phyloP scores from a whole-genome alignment of 2,329 filamentous ascomycete genomes.

The Lachnellula cervina region DNA sequence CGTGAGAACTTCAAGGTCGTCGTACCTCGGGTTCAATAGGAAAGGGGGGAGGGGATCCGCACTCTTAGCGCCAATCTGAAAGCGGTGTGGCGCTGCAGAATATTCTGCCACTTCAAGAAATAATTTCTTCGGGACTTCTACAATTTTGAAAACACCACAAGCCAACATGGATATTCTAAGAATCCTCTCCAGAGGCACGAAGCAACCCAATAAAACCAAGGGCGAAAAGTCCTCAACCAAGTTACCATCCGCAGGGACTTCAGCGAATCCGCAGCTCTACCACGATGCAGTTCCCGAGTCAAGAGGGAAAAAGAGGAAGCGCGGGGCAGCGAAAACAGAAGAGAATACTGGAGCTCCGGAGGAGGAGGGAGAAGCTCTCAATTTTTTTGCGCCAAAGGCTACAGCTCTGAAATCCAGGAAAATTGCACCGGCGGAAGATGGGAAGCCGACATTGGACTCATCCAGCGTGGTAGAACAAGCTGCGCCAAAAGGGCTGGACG shows the following conservation, averaged over 20 bases:
- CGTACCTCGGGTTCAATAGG: background rate
- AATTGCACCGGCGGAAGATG: slow-evolving; percentile 14
- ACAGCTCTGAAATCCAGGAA: slow-evolving; percentile 22
- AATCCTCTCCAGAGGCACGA: slow-evolving; percentile 65
- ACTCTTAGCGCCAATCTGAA: background rate
- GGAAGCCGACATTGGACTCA: slow-evolving; percentile 1
- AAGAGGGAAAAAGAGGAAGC: slow-evolving; percentile 52
- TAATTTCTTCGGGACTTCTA: background rate
- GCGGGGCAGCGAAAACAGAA: slow-evolving; percentile 34
- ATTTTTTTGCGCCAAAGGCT: slow-evolving; percentile 54
- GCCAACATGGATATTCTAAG: slow-evolving; percentile 58
- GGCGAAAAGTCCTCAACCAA: slow-evolving; percentile 35
- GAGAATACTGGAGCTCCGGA: slow-evolving; percentile 33
- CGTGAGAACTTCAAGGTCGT: background rate
- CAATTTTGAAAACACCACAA: background rate
- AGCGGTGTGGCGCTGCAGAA: background rate
- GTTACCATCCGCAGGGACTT: slow-evolving; percentile 60
- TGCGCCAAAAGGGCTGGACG: slow-evolving; percentile 43
- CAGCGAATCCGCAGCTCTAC: slow-evolving; percentile 65
- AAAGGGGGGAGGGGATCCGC: background rate
- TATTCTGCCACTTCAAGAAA: background rate
- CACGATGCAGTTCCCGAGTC: slow-evolving; percentile 46
- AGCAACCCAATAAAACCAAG: slow-evolving; percentile 38
- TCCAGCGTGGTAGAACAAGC: slow-evolving; percentile 3
- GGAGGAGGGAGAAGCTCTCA: slow-evolving; percentile 35